These are phyloP conservation scores for Sporothrix phasma DNA, from an alignment of 2,329 filamentous ascomycete genomes.

Conservation along the genomic window DNA sequence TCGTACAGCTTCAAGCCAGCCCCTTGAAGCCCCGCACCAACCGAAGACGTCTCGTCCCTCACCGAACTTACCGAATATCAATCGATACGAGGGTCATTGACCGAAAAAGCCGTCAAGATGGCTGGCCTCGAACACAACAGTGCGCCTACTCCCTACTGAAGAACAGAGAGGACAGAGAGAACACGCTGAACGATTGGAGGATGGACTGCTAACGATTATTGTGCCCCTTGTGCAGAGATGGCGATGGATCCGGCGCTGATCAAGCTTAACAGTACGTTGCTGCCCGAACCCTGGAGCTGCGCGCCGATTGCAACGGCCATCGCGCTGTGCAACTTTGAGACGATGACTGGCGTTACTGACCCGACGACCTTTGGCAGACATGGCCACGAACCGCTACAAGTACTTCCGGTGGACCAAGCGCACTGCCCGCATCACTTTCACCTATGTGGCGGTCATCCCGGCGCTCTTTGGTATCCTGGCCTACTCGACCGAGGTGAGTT, in stretches of 20 bases:
- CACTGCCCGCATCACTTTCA: slow-evolving; percentile 69
- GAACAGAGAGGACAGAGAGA: not conserved
- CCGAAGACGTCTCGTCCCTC: not conserved
- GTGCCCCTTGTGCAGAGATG: slow-evolving; percentile 29
- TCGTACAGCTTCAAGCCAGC: not conserved
- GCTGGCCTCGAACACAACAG: slow-evolving; percentile 35
- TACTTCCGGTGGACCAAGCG: slow-evolving; percentile 90
- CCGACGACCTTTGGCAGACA: slow-evolving; percentile 44
- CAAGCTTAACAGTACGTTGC: slow-evolving; percentile 35
- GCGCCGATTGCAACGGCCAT: too few species aligned
- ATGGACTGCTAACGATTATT: not conserved
- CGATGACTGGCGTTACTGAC: not conserved
- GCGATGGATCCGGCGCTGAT: slow-evolving; percentile 38
- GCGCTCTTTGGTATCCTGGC: slow-evolving; percentile 58
- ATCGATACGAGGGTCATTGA: slow-evolving; percentile 4
- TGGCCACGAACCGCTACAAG: slow-evolving; percentile 76
- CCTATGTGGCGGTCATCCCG: slow-evolving; percentile 67
- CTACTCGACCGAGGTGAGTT: slow-evolving; percentile 77
- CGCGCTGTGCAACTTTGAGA: too few species aligned
- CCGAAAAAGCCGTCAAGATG: slow-evolving; percentile 28
- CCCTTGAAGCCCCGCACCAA: not conserved
- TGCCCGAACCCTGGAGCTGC: not conserved
- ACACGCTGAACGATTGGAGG: not conserved
- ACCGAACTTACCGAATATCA: not conserved
- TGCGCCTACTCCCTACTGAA: slow-evolving; percentile 21